Evolutionary conservation across 2,329 filamentous ascomycete species (phyloP), one percentile per base, ranked within the genome.

Genomic region (Colletotrichum cuscutae): DNA sequence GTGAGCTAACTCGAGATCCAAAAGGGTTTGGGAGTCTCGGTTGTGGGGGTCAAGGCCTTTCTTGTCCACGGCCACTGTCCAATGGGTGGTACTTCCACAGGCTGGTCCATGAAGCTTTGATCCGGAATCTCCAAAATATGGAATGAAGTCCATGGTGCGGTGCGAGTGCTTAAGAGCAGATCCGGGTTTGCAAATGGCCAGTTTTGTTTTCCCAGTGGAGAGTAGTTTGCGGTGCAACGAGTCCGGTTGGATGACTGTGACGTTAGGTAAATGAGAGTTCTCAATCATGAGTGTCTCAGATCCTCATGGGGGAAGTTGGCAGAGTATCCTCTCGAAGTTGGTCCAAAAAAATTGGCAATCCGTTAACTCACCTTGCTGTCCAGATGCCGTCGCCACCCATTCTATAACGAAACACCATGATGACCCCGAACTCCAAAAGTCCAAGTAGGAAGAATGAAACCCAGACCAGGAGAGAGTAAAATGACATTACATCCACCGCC

Each of bases 321-420:
- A 64, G 13, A 56, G 42, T 67, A 46, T 49, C 62, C 32, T 37
- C 22, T 7, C 11, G 37, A 54, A 53, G 49, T 67, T 61, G 13
- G 66, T 65, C 32, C 57, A 63, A 30, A 30, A 71, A 73, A 73
- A 73, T 35, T 73, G 74, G 74, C 72, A 75, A 12, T 67, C 69
- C 71, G 64, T 52, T 19, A 49, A 75, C 74, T 75, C 69, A 75
- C 74, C 74, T 75, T 70, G 69, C 74, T 75, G 74, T 75, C 74
- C 58, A 58, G 72, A 73, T 65, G 63, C 67, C 65, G 74, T 65
- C 68, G 42, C 75, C 63, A 12, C 64, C 42, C 72, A 56, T 62
- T 74, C 69, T 75, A 73, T 71, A 52, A 59, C 35, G 62, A 68
- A 75, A 62, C 54, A 60, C 59, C 54, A 68, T 62, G 15, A 68